A percentile compares a stretch with the other conserved stretches of the same genome.
Conservation (phyloP, 345 rosid species). For the Physaria fendleri region DNA sequence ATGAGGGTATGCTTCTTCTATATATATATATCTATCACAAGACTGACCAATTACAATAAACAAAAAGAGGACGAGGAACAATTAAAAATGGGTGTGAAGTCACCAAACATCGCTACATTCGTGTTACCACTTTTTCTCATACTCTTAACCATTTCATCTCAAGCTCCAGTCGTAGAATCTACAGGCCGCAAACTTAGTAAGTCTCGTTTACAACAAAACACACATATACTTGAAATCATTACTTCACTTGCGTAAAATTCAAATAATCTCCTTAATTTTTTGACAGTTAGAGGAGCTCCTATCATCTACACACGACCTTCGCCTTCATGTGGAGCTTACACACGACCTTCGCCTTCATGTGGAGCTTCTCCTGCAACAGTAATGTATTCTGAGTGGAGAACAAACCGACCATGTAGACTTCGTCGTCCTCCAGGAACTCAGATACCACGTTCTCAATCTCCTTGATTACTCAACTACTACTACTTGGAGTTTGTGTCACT, state of each 20-base stretch:
- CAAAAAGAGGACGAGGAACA: background rate
- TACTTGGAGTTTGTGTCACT: no score
- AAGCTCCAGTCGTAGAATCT: conserved; percentile 6
- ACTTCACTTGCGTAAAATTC: background rate
- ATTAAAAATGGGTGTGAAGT: background rate
- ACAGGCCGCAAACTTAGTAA: conserved; percentile 17
- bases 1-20: no score
- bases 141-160: background rate
- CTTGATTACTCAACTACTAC: no score
- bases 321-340: conserved; percentile 6
- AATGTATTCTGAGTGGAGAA: background rate
- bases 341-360: conserved; percentile 7
- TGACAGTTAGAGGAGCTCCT: background rate
- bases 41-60: background rate
- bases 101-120: background rate
- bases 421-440: conserved; percentile 1
- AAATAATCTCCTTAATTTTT: background rate
- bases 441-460: no score
- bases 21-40: background rate
- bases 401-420: background rate
- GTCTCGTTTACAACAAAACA: background rate
- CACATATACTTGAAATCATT: background rate
- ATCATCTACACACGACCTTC: background rate
- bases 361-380: conserved; percentile 7
- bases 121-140: conserved; percentile 3